Base-by-base conservation (phyloP, 2,329 filamentous ascomycete genomes). In the Proliferodiscus dingleyae region DNA sequence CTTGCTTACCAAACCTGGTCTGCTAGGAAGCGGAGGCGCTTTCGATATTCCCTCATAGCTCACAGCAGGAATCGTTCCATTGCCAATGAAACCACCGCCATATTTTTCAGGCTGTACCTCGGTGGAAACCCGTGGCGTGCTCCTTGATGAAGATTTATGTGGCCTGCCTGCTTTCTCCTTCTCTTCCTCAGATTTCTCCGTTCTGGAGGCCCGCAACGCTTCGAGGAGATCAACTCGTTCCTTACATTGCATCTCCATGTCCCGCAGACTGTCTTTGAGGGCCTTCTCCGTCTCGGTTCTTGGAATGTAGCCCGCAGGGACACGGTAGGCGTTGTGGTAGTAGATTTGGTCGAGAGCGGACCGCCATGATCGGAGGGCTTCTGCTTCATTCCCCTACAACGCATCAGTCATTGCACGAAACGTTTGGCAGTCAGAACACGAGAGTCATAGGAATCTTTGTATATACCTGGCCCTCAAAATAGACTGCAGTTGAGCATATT, bases 401-500 rank as follows among this genome's bases (percentile, higher is more conserved):
- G 42, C 28, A 49, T 53, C 13, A 50, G 44, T 36, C 28, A 42
- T 43, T 13, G 13, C 8, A 26, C 11, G 34, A 13, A 34, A 10
- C 7, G 4, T 16, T 16, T 6, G 5, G 32, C 2, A 10, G 10
- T 30, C 15, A 19, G 16, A 34, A 34, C 1, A 34, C 7, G 15
- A 34, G 15, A 2, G 1, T n/a, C n/a, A 13, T 26, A 6, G 24
- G 24, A 34, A 24, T 60, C 67, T n/a, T n/a, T n/a, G n/a, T n/a
- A n/a, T n/a, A 54, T 69, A 94, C 89, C 80, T 94, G 85, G 64
- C 85, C 81, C 71, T 98, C 93, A 66, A 95, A 96, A 70, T 95
- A 96, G 43, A 95, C 87, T 30, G 91, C 91, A 2, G 90, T 97
- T 11, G 90, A 96, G 69, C 90, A 96, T 63, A 85, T 89, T 59